Conservation (phyloP, 306 rosid genomes). For the Malus orientalis region DNA sequence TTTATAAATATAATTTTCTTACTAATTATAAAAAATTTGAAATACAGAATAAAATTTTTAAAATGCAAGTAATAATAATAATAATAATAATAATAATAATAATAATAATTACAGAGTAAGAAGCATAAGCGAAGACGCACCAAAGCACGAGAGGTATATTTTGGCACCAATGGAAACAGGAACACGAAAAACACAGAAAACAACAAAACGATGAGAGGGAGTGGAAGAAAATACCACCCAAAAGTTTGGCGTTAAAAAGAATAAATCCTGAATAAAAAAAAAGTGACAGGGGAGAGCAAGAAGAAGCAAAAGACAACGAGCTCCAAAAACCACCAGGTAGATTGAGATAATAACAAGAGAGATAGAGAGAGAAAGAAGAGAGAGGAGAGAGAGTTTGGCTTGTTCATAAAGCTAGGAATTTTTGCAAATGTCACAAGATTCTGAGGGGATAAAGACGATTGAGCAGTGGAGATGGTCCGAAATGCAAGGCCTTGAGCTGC, state of each 20-base stretch:
- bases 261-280: not conserved
- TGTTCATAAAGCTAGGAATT: constrained; percentile 47
- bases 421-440: constrained; percentile 83
- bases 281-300: not conserved
- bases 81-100: too few relatives aligned
- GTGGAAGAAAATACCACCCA: not conserved
- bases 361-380: not conserved
- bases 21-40: too few relatives aligned
- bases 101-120: not conserved
- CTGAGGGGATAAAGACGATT: constrained; percentile 64
- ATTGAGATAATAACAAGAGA: constrained; percentile 33
- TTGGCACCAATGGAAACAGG: not conserved
- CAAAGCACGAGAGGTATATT: constrained; percentile 5
- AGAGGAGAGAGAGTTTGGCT: constrained; percentile 19
- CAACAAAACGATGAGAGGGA: constrained; percentile 7
- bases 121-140: constrained; percentile 25
- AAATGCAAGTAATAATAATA: too few relatives aligned
- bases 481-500: constrained; percentile 91
- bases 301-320: constrained; percentile 27
- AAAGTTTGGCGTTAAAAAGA: constrained; percentile 12
- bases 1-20: too few relatives aligned
- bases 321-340: constrained; percentile 35
- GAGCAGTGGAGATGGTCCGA: constrained; percentile 99
- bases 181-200: constrained; percentile 1
- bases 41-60: too few relatives aligned